Evolutionary conservation across 202 grass and related monocot genomes (phyloP).

Genomic region (Dendrocalamus latiflorus): DNA sequence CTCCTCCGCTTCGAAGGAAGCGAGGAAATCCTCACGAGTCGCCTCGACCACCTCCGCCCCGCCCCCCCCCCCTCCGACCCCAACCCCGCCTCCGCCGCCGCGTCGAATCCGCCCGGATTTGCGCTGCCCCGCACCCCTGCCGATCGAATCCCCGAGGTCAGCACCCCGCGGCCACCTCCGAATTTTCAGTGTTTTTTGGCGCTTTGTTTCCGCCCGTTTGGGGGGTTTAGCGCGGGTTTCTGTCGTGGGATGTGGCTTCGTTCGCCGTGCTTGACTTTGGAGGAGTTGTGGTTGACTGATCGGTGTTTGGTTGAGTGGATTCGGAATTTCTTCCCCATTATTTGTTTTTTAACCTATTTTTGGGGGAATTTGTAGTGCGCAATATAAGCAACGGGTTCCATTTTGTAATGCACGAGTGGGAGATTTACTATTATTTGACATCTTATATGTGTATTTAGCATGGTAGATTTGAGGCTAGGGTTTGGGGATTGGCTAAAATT

Average conservation of each 20-base stretch:
- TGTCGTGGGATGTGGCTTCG: neutral
- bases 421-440: neutral
- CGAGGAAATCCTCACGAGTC: slow-evolving; percentile 20
- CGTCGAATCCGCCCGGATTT: slow-evolving; percentile 9
- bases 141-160: slow-evolving; percentile 31
- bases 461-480: slow-evolving; percentile 44
- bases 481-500: slow-evolving; percentile 34
- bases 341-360: neutral
- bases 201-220: slow-evolving; percentile 13
- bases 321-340: neutral
- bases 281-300: neutral
- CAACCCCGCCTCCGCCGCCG: slow-evolving; percentile 4
- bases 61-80: neutral
- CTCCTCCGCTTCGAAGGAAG: slow-evolving; percentile 39
- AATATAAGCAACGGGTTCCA: neutral
- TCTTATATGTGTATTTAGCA: neutral
- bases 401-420: slow-evolving; percentile 19
- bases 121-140: neutral
- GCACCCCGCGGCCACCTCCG: neutral
- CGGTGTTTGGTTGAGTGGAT: neutral
- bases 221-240: slow-evolving; percentile 11
- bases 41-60: neutral
- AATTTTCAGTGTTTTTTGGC: neutral
- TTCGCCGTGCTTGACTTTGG: neutral
- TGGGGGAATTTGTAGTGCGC: slow-evolving; percentile 2